These are phyloP conservation scores for Saxophila tyrrhenica DNA, from an alignment of 495 filamentous ascomycete species.

Conservation along the genomic window DNA sequence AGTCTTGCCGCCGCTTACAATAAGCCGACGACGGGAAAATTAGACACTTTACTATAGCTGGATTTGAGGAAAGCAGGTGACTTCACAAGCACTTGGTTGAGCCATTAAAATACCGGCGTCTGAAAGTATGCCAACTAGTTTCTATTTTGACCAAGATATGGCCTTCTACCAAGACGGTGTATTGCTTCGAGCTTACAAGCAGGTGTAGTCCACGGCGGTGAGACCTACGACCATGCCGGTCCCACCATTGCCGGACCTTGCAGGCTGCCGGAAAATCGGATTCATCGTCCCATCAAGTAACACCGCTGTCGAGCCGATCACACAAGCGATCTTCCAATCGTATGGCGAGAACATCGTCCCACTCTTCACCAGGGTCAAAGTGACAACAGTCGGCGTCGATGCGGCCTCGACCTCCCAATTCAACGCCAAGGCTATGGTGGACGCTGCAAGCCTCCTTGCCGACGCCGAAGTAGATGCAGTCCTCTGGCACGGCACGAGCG, in stretches of 20 bases:
- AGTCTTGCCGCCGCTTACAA: no score
- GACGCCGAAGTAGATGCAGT: slow-evolving; percentile 7
- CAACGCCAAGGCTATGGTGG: slow-evolving; percentile 1
- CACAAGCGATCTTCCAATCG: slow-evolving; percentile 5
- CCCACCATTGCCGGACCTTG: slow-evolving; percentile 4
- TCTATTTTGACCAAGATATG: no score
- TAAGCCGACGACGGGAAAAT: no score
- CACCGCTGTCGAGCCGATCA: slow-evolving; percentile 12
- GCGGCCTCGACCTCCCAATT: slow-evolving; percentile 4
- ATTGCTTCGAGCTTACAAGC: no score
- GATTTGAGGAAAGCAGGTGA: no score
- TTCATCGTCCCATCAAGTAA: slow-evolving; percentile 16
- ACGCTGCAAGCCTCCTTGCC: slow-evolving; percentile 8
- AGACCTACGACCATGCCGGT: no score
- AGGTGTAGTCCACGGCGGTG: no score
- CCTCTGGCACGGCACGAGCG: slow-evolving; percentile 12
- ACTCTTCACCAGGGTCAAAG: slow-evolving; percentile 11
- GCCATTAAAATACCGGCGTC: no score
- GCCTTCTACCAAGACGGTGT: no score
- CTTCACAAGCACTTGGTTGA: no score
- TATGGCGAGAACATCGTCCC: slow-evolving; percentile 3
- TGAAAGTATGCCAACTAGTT: no score
- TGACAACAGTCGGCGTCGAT: slow-evolving; percentile 7
- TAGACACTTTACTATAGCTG: no score
- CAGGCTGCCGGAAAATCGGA: slow-evolving; percentile 8